Evolutionary conservation across 805 yeast species (phyloP), one percentile per base, ranked within the genome.

Genomic region (Yamadazyma phyllophila): DNA sequence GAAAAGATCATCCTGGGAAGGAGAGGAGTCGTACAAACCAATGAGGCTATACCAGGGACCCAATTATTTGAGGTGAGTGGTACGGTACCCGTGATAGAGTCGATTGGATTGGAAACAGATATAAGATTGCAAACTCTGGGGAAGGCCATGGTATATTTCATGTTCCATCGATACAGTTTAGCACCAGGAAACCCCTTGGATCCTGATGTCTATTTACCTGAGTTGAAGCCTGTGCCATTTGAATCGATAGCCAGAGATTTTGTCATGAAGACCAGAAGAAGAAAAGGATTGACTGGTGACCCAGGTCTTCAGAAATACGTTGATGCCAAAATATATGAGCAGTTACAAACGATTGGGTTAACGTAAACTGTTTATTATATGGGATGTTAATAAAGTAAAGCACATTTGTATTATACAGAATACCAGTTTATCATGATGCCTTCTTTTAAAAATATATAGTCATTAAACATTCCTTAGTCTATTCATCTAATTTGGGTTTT

Each of bases 131-230:
- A 82, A 10, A 82, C 96, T 0, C 82, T 81, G 50, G 97, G 97
- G 4, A 84, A 80, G 55, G 91, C 94, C 0, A 74, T 80, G 72
- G 80, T 89, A 38, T 79, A 79, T 39, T 60, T 85, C 49, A 76
- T 76, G 39, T 88, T 88, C 62, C 74, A 75, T 45, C 76, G 74
- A 46, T 94, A 97, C 96, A 76, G 78, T 15, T 63, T 71, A 2
- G 95, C 88, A 0, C 96, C 96, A 1, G 99, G 99, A 0, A 89
- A 92, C 66, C 98, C 97, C 7, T 58, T 92, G 55, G 96, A 92
- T 60, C 66, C 68, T 16, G 76, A 79, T 27, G 77, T 79, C 13
- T 67, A 65, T 39, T 74, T 89, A 33, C 89, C 90, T 4, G 75
- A 82, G 35, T 71, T 92, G 60, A 81, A 81, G 53, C 88, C 96